Evolutionary conservation across 371 early-diverging fungal genomes (phyloP).

Genomic region (Syncephalis plumigaleata): DNA sequence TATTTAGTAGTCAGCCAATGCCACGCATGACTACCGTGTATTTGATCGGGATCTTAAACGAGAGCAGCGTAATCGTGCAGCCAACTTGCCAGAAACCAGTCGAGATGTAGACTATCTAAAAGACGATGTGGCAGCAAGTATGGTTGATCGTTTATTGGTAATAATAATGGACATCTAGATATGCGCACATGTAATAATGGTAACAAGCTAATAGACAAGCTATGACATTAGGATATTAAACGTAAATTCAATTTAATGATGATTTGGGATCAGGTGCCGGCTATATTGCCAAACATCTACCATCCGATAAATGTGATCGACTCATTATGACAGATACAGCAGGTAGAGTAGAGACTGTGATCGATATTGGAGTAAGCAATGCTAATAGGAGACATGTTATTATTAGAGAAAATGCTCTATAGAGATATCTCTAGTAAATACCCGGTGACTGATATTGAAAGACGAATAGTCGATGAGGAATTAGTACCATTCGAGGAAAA

Average conservation of each 20-base stretch:
- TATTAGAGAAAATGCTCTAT: conserved; percentile 40
- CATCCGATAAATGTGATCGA: conserved; percentile 59
- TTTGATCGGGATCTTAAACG: conserved; percentile 61
- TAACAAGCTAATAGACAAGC: no score
- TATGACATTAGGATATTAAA: conserved; percentile 56
- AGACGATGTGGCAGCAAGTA: conserved; percentile 75
- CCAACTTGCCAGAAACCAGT: conserved; percentile 29
- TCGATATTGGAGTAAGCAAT: neutral
- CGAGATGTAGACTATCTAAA: conserved; percentile 79
- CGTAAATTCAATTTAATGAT: conserved; percentile 65
- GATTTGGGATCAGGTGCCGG: conserved; percentile 86
- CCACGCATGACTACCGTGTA: conserved; percentile 12
- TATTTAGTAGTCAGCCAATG: no score
- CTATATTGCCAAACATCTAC: conserved; percentile 63
- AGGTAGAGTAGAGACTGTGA: no score
- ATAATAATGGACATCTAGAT: no score
- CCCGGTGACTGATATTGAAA: conserved; percentile 45
- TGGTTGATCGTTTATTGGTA: conserved; percentile 79
- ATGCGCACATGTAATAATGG: no score
- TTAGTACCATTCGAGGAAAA: conserved; percentile 53
- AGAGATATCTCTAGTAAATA: conserved; percentile 41
- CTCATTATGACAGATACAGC: conserved; percentile 79
- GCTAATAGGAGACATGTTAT: neutral
- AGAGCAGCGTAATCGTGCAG: conserved; percentile 66
- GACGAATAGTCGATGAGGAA: conserved; percentile 75